Percentiles rank a stretch among this genome's conserved stretches.
These are phyloP conservation scores for Angomonas deanei DNA, from an alignment of 208 protist species.

Conservation along the genomic window DNA sequence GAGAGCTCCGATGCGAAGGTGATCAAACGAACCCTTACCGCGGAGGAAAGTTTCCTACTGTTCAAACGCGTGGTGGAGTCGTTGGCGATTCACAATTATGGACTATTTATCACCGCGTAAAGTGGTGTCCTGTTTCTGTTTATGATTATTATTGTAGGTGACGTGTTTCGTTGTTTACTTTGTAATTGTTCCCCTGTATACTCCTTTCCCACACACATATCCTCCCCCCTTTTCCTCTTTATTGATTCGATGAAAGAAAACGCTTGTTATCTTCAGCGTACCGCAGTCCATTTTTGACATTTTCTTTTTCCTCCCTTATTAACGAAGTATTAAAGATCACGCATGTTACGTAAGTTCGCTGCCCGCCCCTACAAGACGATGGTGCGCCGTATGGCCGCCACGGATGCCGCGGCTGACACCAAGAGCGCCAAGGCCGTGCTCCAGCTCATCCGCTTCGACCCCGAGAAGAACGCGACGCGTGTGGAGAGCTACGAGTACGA, in stretches of 20 bases:
- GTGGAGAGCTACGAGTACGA: constrained; percentile 90
- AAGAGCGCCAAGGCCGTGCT: constrained; percentile 60
- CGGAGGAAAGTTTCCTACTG: constrained; percentile 27
- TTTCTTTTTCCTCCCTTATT: constrained; percentile 2
- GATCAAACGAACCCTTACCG: constrained; percentile 29
- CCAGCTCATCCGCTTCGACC: constrained; percentile 85
- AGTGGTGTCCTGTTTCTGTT: too few species aligned
- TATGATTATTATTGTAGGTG: too few species aligned
- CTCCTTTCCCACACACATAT: too few species aligned
- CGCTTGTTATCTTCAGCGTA: too few species aligned
- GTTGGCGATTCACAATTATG: constrained; percentile 52
- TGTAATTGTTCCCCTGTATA: too few species aligned
- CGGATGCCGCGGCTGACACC: constrained; percentile 27
- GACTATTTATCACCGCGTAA: too few species aligned
- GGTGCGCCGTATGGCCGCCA: constrained; percentile 59
- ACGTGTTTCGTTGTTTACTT: too few species aligned
- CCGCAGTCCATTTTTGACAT: constrained; percentile 5
- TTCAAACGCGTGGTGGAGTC: constrained; percentile 23
- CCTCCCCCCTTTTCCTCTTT: neutral
- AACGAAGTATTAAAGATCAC: neutral
- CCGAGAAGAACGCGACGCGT: constrained; percentile 71
- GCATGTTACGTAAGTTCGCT: constrained; percentile 71
- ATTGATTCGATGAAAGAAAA: too few species aligned
- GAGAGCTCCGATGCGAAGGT: constrained; percentile 53
- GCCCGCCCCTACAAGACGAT: constrained; percentile 74